phyloP scores from a whole-genome alignment of 179 eudicot genomes.

The Nepenthes alata region DNA sequence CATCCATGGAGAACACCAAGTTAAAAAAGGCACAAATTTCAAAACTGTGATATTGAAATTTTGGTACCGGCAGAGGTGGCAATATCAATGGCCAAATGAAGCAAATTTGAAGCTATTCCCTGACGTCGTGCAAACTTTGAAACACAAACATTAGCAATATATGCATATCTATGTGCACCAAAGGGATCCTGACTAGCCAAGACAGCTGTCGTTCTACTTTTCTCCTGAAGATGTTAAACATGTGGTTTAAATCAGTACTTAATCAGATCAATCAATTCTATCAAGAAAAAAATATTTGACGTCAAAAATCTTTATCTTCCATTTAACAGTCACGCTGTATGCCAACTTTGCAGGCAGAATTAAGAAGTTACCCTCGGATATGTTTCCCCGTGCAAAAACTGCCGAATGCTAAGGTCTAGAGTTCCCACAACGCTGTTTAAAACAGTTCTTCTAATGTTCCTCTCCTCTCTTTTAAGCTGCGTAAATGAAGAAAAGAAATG shows the following conservation, averaged over 20 bases:
- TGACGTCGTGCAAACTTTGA: constrained; percentile 61
- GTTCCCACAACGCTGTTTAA: constrained; percentile 76
- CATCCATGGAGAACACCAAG: not conserved
- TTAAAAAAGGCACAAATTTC: constrained; percentile 3
- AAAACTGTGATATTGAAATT: constrained; percentile 2
- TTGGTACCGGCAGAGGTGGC: constrained; percentile 44
- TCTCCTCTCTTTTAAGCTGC: constrained; percentile 66
- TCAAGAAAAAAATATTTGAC: not conserved
- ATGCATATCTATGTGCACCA: constrained; percentile 55
- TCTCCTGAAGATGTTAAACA: constrained; percentile 27
- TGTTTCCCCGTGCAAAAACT: constrained; percentile 49
- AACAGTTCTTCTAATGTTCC: constrained; percentile 51
- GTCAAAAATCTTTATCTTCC: not conserved
- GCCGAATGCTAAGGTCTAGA: constrained; percentile 63
- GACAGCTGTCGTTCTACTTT: constrained; percentile 25
- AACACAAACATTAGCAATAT: constrained; percentile 67
- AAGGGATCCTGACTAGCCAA: constrained; percentile 45
- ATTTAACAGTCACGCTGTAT: not conserved
- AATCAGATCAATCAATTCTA: not conserved
- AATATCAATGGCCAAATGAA: constrained; percentile 44
- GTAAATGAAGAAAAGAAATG: constrained; percentile 3
- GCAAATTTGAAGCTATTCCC: constrained; percentile 64
- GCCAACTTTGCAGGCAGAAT: constrained; percentile 2
- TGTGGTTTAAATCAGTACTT: not conserved
- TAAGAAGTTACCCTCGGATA: constrained; percentile 52